phyloP scores from a whole-genome alignment of 371 early-diverging fungal genomes.

The Mycotypha africana region DNA sequence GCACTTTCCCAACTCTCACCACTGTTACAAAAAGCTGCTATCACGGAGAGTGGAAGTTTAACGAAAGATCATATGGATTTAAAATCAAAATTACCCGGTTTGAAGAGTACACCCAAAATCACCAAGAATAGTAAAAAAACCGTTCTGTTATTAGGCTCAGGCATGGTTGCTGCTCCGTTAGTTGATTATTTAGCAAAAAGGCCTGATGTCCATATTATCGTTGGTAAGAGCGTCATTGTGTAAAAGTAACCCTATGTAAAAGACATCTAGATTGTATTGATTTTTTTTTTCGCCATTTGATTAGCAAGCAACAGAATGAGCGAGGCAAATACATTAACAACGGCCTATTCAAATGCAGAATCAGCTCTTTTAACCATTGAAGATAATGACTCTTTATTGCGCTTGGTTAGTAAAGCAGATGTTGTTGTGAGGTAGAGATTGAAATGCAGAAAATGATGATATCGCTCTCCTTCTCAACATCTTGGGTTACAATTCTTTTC shows the following conservation, averaged over 20 bases:
- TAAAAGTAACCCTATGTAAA: no score
- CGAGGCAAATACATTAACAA: conserved; percentile 67
- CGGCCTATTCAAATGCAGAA: conserved; percentile 47
- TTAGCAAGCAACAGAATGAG: conserved; percentile 72
- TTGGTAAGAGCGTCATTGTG: conserved; percentile 61
- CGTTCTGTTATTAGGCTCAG: conserved; percentile 86
- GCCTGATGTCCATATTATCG: conserved; percentile 63
- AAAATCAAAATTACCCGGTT: conserved; percentile 19
- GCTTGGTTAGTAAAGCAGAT: conserved; percentile 71
- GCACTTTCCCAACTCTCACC: conserved; percentile 12
- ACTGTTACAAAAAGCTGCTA: conserved; percentile 65
- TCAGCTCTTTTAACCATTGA: conserved; percentile 49
- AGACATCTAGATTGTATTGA: no score
- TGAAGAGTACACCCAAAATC: background rate
- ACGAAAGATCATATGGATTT: conserved; percentile 49
- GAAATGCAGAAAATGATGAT: no score
- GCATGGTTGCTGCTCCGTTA: conserved; percentile 90
- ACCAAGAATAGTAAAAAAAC: conserved; percentile 30
- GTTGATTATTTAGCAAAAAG: conserved; percentile 72
- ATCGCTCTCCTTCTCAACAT: no score
- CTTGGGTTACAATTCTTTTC: background rate
- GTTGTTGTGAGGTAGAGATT: conserved; percentile 82
- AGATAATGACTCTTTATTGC: conserved; percentile 46
- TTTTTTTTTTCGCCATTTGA: background rate
- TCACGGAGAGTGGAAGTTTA: conserved; percentile 71